Conservation (phyloP, 306 rosid species). For the Neltuma alba region DNA sequence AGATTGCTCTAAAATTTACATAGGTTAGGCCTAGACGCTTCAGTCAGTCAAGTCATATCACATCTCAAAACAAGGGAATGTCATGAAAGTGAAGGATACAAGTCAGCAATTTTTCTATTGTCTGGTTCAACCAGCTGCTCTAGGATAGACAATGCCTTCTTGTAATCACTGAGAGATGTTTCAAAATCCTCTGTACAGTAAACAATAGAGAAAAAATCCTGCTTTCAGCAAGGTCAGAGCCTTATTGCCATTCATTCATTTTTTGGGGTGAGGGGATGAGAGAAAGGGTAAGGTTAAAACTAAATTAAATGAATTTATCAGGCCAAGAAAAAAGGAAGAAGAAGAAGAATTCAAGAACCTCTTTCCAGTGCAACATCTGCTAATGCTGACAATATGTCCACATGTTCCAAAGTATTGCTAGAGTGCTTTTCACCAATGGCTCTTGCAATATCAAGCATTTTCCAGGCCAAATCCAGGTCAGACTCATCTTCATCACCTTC, state of each 20-base stretch:
- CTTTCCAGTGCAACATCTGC: slow-evolving; percentile 96
- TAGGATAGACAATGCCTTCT: slow-evolving; percentile 78
- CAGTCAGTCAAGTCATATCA: slow-evolving; percentile 7
- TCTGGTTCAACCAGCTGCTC: slow-evolving; percentile 88
- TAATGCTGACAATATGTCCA: slow-evolving; percentile 86
- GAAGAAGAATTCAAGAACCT: slow-evolving; percentile 48
- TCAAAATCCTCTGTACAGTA: slow-evolving; percentile 86
- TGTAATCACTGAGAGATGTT: slow-evolving; percentile 84
- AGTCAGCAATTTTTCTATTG: slow-evolving; percentile 78
- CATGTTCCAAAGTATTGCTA: slow-evolving; percentile 78
- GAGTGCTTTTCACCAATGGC: slow-evolving; percentile 88
- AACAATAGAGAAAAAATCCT: slow-evolving; percentile 34
- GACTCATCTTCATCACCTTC: slow-evolving; percentile 93
- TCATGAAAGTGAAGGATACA: slow-evolving; percentile 70
- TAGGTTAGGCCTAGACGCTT: slow-evolving; percentile 13
- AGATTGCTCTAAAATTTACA: slow-evolving; percentile 18
- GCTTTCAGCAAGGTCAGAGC: slow-evolving; percentile 18
- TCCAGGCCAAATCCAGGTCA: slow-evolving; percentile 98
- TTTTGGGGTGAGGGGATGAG: background rate
- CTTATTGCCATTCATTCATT: background rate
- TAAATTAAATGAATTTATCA: background rate
- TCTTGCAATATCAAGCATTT: slow-evolving; percentile 97
- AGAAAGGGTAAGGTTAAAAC: slow-evolving; percentile 9
- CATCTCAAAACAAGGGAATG: slow-evolving; percentile 15
- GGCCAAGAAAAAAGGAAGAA: background rate